Percentiles rank a stretch among this genome's conserved stretches.
Evolutionary conservation across 495 filamentous ascomycete species (phyloP).

Genomic region (Xylaria palmicola): DNA sequence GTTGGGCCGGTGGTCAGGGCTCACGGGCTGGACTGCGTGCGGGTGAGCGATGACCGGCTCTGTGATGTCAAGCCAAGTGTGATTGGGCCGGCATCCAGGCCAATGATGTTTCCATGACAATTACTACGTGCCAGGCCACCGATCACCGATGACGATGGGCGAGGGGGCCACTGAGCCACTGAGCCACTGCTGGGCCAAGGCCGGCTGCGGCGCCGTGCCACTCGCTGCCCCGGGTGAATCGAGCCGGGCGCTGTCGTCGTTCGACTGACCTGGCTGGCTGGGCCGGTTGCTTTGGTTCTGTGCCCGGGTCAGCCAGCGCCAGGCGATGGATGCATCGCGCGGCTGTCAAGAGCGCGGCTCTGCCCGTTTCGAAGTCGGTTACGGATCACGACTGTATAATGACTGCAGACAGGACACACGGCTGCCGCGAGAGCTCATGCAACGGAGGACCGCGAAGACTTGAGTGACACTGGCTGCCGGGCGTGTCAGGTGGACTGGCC

Average conservation of each 20-base stretch:
- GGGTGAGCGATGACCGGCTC: conserved; percentile 14
- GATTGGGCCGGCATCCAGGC: conserved; percentile 4
- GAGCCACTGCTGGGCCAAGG: no score
- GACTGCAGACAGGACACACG: no score
- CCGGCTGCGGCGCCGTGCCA: not conserved
- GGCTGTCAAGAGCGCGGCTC: no score
- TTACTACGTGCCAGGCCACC: not conserved
- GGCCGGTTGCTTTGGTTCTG: not conserved
- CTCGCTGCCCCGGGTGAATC: not conserved
- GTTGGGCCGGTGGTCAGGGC: not conserved
- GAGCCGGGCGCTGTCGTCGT: no score
- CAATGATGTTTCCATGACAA: conserved; percentile 15
- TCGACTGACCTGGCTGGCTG: not conserved
- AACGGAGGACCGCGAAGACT: no score
- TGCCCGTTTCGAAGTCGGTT: no score
- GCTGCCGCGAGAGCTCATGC: no score
- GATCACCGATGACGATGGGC: conserved; percentile 6
- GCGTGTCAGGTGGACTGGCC: no score
- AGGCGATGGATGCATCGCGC: no score
- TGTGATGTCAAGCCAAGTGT: conserved; percentile 16
- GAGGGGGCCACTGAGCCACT: not conserved
- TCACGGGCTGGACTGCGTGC: not conserved
- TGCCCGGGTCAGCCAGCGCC: no score
- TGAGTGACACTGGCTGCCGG: no score
- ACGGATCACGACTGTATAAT: no score